Base-by-base conservation (phyloP, 495 filamentous ascomycete species). In the Penicillium dipodomyicola region DNA sequence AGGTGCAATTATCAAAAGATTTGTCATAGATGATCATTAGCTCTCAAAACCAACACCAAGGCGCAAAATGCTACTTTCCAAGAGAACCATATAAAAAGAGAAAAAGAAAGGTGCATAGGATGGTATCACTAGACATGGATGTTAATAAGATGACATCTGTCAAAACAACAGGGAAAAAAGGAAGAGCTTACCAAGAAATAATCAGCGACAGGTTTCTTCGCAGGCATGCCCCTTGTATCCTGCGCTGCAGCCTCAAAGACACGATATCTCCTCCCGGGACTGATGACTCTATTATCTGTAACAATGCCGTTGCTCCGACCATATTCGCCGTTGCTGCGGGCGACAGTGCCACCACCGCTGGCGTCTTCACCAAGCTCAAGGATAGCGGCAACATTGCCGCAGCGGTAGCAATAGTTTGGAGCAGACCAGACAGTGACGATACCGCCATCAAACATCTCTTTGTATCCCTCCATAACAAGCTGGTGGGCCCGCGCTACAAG, bases 401-500 rank as follows among this genome's bases (percentile, higher is more conserved):
- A 98, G 19, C 94, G 84, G 74, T 98, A 98, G 74, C 94, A 98
- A 72, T 98, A 98, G 69, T 98, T 98, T 2, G 94, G 94, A 45
- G 94, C 94, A 9, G 85, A 90, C 94, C 94, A 97, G 46, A 98
- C 93, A 0, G 94, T 98, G 5, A 98, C 94, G 55, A 98, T 96
- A 22, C 83, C 88, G 15, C 82, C 84, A 61, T 97, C 93, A 63
- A 97, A 97, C 93, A 97, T 97, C 76, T 97, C 94, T 72, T 97
- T 97, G 73, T 96, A 97, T 9, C 94, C 94, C 70, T 98, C 94
- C 94, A 97, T 98, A 33, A 98, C 94, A 23, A 98, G 84, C 73
- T 98, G 94, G 68, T 98, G 94, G 17, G 94, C 94, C 53, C 94
- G 85, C 47, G 94, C 94, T 47, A 98, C 92, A 40, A 98, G 79